These are phyloP conservation scores for Coemansia furcata DNA, from an alignment of 192 early-diverging fungal genomes.

Conservation along the genomic window DNA sequence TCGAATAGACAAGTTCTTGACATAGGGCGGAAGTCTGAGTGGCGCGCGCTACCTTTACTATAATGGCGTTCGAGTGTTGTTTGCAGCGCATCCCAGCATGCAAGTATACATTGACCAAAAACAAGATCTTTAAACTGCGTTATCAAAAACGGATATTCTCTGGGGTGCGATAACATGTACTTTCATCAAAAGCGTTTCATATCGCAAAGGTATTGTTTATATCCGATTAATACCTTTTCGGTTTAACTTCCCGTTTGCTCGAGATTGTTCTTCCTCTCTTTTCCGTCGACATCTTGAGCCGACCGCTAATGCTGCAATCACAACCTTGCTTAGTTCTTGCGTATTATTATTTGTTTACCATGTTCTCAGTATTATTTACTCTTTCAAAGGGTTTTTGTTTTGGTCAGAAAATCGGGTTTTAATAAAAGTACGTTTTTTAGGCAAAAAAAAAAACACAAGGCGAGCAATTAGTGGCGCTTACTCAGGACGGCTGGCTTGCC, in stretches of 20 bases:
- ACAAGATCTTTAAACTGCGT: not conserved
- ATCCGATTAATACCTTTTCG: too few relatives aligned
- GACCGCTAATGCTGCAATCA: not conserved
- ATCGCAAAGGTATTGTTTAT: too few relatives aligned
- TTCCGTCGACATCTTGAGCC: not conserved
- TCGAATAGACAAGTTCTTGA: not conserved
- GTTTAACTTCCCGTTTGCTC: too few relatives aligned
- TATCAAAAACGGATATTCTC: not conserved
- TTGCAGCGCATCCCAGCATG: not conserved
- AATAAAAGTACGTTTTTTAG: too few relatives aligned
- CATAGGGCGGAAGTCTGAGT: not conserved
- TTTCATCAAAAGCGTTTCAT: too few relatives aligned
- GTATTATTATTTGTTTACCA: too few relatives aligned
- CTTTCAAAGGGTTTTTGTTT: too few relatives aligned
- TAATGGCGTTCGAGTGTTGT: not conserved
- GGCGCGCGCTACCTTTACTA: not conserved
- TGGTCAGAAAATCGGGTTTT: too few relatives aligned
- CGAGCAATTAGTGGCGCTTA: slow-evolving; percentile 26
- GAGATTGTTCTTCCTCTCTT: not conserved
- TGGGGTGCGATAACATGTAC: too few relatives aligned
- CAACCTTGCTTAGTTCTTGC: not conserved
- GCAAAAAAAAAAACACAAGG: not conserved
- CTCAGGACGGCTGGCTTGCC: slow-evolving; percentile 38
- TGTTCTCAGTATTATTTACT: too few relatives aligned
- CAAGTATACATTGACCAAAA: not conserved